Evolutionary conservation across 148 eudicot genomes (phyloP).

Genomic region (Suaeda aralocaspica): DNA sequence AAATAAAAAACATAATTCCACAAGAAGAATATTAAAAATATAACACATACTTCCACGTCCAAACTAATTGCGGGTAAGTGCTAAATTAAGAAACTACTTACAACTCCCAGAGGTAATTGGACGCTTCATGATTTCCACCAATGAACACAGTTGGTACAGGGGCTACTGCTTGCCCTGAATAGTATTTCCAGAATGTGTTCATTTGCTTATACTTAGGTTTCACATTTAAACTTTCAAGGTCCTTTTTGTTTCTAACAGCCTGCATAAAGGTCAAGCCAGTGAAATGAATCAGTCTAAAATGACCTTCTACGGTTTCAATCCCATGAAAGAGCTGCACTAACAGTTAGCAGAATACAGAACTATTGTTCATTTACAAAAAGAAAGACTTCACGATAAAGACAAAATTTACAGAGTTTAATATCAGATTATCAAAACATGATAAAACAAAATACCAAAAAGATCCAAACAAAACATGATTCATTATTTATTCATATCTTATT

Average conservation of each 20-base stretch:
- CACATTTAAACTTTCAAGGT: conserved; percentile 79
- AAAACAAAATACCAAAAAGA: neutral
- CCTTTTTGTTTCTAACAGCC: conserved; percentile 95
- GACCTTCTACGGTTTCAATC: neutral
- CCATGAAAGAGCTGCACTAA: neutral
- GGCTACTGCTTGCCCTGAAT: conserved; percentile 87
- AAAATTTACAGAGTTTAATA: neutral
- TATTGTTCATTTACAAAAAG: neutral
- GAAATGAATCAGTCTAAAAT: neutral
- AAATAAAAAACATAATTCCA: too few species aligned
- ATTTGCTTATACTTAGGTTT: conserved; percentile 62
- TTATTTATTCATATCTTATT: too few species aligned
- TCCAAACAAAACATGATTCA: neutral
- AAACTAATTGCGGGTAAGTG: neutral
- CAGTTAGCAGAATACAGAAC: neutral
- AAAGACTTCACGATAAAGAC: neutral
- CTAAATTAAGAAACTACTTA: conserved; percentile 39
- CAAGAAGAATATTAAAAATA: neutral
- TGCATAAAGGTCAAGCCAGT: conserved; percentile 22
- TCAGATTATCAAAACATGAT: neutral
- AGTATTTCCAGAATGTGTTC: conserved; percentile 97
- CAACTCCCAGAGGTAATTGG: conserved; percentile 97
- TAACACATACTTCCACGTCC: neutral
- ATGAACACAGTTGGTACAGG: conserved; percentile 93
- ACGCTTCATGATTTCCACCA: conserved; percentile 99